Conservation (phyloP, 805 yeast species). For the Lipomyces spencermartinsiae region DNA sequence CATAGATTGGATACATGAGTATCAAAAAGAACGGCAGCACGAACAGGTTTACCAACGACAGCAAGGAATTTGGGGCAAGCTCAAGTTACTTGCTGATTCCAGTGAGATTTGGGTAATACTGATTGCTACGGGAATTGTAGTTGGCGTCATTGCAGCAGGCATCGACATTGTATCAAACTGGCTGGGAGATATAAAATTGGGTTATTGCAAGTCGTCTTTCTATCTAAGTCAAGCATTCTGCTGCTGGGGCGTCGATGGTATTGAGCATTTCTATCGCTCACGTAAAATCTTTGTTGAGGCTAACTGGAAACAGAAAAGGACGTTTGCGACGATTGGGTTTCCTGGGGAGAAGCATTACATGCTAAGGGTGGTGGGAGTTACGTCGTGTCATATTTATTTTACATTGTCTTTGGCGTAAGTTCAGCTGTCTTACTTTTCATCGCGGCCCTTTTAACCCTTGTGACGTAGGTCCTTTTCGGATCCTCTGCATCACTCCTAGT, state of each 20-base stretch:
- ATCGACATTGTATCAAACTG: slow-evolving; percentile 82
- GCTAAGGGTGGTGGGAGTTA: slow-evolving; percentile 43
- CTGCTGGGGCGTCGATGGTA: slow-evolving; percentile 64
- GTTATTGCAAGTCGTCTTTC: slow-evolving; percentile 69
- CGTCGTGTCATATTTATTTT: slow-evolving; percentile 49
- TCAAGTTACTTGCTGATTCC: slow-evolving; percentile 36
- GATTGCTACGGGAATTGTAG: slow-evolving; percentile 69
- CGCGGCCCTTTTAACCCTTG: not conserved
- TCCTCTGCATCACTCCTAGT: slow-evolving; percentile 49
- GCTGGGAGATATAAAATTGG: slow-evolving; percentile 74
- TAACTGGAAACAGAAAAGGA: slow-evolving; percentile 53
- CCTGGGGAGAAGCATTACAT: slow-evolving; percentile 46
- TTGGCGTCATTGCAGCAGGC: slow-evolving; percentile 80
- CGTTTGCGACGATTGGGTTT: slow-evolving; percentile 50
- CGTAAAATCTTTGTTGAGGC: slow-evolving; percentile 57
- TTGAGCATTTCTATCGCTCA: slow-evolving; percentile 56
- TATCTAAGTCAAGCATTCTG: slow-evolving; percentile 73
- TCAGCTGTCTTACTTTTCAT: not conserved
- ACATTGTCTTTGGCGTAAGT: slow-evolving; percentile 47
- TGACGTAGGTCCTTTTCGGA: slow-evolving; percentile 45
- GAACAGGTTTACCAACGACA: slow-evolving; percentile 17
- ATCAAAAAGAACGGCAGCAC: slow-evolving; percentile 42
- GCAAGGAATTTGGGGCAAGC: slow-evolving; percentile 41
- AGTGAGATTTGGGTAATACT: slow-evolving; percentile 70
- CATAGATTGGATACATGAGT: slow-evolving; percentile 49